Base-by-base conservation (phyloP, 352 stramenopile species). In the Thraustochytrium striatum region DNA sequence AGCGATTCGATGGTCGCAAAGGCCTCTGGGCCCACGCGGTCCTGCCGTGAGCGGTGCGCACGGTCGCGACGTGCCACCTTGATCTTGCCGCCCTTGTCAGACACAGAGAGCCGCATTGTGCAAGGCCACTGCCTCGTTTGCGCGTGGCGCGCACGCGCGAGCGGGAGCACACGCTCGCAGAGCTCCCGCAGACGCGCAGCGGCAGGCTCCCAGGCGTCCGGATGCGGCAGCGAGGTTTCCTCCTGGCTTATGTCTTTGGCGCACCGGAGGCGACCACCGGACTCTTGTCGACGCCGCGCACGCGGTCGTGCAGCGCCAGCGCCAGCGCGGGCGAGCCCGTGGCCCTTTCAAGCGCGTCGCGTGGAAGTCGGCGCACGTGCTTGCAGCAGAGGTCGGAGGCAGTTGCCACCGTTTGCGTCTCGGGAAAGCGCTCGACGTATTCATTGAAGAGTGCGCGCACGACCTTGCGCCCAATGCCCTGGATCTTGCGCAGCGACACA, bases 161-260 rank as follows among this genome's bases (percentile, higher is more conserved):
- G 44, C 8, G 65, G 41, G 30, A 43, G n/a, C 19, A 75, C 52
- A 13, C 65, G 44, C 8, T 28, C 47, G 39, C 65, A 75, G 32
- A 75, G 39, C 16, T n/a, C 39, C 16, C 52, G 43, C 32, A 75
- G 25, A 0, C 65, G 1, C 13, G 21, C 65, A 19, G 43, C 30
- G 8, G 65, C 65, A 7, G 65, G 33, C n/a, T 75, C 65, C 65
- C 44, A 62, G 3, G 65, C 61, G 41, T 75, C 52, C 7, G 65
- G 65, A 28, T 75, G 69, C 35, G 69, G 47, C 47, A 69, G 55
- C n/a, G 52, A 62, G 55, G 47, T 79, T 52, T 79, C 69, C 55
- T 79, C 69, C 5, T 72, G 47, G 19, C 47, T 70, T 16, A 79
- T 69, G 69, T 79, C 35, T 69, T 69, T 9, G n/a, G 11, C 30